Evolutionary conservation across 805 yeast genomes (phyloP).

Genomic region (Danielia oregonensis): DNA sequence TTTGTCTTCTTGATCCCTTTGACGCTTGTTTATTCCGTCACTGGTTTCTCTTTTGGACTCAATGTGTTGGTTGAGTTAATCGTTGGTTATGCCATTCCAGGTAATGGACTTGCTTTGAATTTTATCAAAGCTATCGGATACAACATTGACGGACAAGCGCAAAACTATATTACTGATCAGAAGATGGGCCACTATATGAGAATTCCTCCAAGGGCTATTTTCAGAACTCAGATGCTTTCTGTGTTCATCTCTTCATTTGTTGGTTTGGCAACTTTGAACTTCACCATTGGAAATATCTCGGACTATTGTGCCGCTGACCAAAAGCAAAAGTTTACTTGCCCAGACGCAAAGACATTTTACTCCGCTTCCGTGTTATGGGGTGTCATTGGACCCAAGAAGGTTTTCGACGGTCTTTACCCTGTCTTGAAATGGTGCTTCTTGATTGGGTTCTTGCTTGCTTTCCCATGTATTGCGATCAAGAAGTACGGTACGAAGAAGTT

Average conservation of each 20-base stretch:
- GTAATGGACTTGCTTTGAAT: conserved; percentile 34
- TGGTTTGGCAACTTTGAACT: conserved; percentile 22
- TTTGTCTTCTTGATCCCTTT: conserved; percentile 31
- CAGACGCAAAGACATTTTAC: conserved; percentile 34
- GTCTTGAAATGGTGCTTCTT: conserved; percentile 31
- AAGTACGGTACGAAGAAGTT: conserved; percentile 15
- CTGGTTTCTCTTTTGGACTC: conserved; percentile 31
- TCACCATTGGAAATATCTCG: conserved; percentile 26
- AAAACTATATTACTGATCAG: conserved; percentile 50
- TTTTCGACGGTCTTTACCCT: conserved; percentile 31
- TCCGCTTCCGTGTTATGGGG: conserved; percentile 66
- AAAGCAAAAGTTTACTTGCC: conserved; percentile 38
- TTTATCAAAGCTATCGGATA: conserved; percentile 58
- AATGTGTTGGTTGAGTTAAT: conserved; percentile 36
- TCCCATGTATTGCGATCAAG: conserved; percentile 21
- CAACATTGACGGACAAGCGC: conserved; percentile 55
- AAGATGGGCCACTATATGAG: conserved; percentile 65
- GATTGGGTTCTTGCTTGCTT: conserved; percentile 27
- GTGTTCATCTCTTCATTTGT: conserved; percentile 19
- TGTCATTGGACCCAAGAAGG: conserved; percentile 47
- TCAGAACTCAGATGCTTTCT: conserved; percentile 33
- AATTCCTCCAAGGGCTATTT: conserved; percentile 58
- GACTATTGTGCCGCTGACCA: conserved; percentile 41
- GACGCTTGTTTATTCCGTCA: conserved; percentile 24
- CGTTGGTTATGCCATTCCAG: conserved; percentile 36